These are phyloP conservation scores for Rhynchospora pubera DNA, from an alignment of 176 grass and related monocot species.

Conservation along the genomic window DNA sequence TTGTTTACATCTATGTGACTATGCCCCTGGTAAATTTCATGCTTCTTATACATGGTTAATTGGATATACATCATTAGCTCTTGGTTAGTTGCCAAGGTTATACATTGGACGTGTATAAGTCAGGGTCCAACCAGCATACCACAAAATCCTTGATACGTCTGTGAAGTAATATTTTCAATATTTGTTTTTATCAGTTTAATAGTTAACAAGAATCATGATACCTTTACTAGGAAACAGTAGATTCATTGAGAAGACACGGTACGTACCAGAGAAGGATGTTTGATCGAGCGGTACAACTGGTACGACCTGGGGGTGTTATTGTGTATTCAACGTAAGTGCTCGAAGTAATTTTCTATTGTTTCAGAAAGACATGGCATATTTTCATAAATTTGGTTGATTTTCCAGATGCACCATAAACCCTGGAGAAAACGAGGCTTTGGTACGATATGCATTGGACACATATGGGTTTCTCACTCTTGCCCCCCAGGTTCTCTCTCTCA, in stretches of 20 bases:
- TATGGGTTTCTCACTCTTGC: conserved; percentile 70
- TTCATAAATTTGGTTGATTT: not conserved
- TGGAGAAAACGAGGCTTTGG: conserved; percentile 87
- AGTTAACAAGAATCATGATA: not conserved
- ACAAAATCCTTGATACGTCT: not conserved
- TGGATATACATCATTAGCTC: not conserved
- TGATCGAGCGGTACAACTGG: conserved; percentile 87
- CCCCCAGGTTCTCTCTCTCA: conserved; percentile 43
- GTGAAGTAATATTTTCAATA: conserved; percentile 2
- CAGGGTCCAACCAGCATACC: not conserved
- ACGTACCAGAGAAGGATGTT: conserved; percentile 87
- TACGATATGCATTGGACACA: conserved; percentile 84
- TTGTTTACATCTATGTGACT: not conserved
- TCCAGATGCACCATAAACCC: conserved; percentile 97
- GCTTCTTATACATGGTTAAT: not conserved
- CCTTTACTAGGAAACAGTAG: conserved; percentile 63
- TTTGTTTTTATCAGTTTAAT: not conserved
- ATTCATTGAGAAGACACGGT: conserved; percentile 68
- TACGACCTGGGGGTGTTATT: conserved; percentile 78
- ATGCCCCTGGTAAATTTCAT: not conserved
- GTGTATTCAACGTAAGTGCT: conserved; percentile 91
- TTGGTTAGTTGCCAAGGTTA: not conserved
- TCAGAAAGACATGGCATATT: not conserved
- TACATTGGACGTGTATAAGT: not conserved
- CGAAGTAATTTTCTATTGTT: not conserved